Evolutionary conservation across 208 protist genomes (phyloP).

Genomic region (Entamoeba histolytica): DNA sequence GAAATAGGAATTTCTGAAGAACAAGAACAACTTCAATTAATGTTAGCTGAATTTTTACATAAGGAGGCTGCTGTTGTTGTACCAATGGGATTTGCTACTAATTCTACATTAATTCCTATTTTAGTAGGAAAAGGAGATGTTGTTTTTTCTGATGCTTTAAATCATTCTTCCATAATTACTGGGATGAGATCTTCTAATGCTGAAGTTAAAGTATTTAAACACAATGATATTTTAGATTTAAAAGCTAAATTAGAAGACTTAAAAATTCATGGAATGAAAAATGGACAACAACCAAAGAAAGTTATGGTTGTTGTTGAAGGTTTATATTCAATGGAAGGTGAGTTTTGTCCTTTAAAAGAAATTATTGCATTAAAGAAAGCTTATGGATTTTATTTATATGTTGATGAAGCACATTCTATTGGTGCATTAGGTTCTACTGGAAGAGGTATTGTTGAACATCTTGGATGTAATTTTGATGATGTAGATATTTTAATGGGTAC

Average conservation of each 20-base stretch:
- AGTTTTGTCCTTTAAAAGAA: conserved; percentile 32
- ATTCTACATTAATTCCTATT: conserved; percentile 39
- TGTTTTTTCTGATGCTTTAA: conserved; percentile 41
- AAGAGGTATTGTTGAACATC: conserved; percentile 41
- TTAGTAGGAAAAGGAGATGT: conserved; percentile 31
- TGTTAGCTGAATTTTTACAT: conserved; percentile 37
- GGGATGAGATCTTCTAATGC: conserved; percentile 39
- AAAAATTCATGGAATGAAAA: conserved; percentile 58
- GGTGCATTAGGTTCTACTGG: conserved; percentile 46
- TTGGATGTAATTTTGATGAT: conserved; percentile 27
- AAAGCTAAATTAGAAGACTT: conserved; percentile 48
- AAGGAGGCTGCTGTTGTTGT: conserved; percentile 43
- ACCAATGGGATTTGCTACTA: conserved; percentile 56
- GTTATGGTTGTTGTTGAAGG: conserved; percentile 47
- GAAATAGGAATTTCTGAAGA: not conserved
- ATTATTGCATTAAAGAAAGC: conserved; percentile 51
- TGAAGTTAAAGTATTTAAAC: conserved; percentile 41
- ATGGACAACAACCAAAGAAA: conserved; percentile 40
- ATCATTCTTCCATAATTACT: conserved; percentile 28
- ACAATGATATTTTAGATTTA: conserved; percentile 44
- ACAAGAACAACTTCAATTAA: conserved; percentile 28
- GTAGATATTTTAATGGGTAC: conserved; percentile 62
- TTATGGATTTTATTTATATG: conserved; percentile 48
- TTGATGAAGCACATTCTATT: conserved; percentile 61
- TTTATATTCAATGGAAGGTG: conserved; percentile 55